Evolutionary conservation across 805 yeast genomes (phyloP).

Genomic region (Wickerhamiella cacticola): DNA sequence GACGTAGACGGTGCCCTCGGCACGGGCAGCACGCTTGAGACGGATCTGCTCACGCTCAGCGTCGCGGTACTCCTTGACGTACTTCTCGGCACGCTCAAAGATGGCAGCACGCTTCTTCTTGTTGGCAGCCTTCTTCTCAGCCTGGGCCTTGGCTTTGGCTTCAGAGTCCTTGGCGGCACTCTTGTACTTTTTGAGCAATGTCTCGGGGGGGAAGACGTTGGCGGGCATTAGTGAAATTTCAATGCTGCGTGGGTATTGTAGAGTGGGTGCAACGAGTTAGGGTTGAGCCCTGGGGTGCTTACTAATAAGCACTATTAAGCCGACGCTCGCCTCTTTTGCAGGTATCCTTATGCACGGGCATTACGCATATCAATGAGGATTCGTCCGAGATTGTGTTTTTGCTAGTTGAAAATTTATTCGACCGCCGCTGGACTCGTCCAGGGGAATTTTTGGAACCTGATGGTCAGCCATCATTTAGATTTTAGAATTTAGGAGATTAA

Average conservation of each 20-base stretch:
- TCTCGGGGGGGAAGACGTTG: slow-evolving; percentile 39
- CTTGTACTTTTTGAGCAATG: slow-evolving; percentile 48
- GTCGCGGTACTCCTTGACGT: slow-evolving; percentile 86
- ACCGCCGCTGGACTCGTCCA: slow-evolving; percentile 53
- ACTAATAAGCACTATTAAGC: slow-evolving; percentile 20
- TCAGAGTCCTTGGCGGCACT: slow-evolving; percentile 45
- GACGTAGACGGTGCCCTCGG: slow-evolving; percentile 84
- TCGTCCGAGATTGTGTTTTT: slow-evolving; percentile 99
- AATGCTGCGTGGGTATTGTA: slow-evolving; percentile 6
- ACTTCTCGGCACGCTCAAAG: slow-evolving; percentile 92
- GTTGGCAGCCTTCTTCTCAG: slow-evolving; percentile 29
- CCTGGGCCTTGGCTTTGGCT: slow-evolving; percentile 41
- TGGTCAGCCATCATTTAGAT: neutral
- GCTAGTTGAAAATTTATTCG: slow-evolving; percentile 99
- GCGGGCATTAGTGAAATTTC: slow-evolving; percentile 16
- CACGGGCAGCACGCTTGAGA: slow-evolving; percentile 77
- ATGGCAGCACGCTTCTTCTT: slow-evolving; percentile 35
- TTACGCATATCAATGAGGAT: slow-evolving; percentile 99
- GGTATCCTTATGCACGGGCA: slow-evolving; percentile 99
- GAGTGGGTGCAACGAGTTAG: slow-evolving; percentile 5
- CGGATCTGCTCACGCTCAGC: slow-evolving; percentile 81
- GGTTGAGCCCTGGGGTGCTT: slow-evolving; percentile 1
- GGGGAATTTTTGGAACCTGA: slow-evolving; percentile 25
- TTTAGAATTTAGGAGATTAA: neutral
- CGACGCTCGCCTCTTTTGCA: slow-evolving; percentile 30